Percentiles rank a stretch among this genome's conserved stretches.
phyloP scores from a whole-genome alignment of 148 eudicot genomes.

The Camellia granthamiana region DNA sequence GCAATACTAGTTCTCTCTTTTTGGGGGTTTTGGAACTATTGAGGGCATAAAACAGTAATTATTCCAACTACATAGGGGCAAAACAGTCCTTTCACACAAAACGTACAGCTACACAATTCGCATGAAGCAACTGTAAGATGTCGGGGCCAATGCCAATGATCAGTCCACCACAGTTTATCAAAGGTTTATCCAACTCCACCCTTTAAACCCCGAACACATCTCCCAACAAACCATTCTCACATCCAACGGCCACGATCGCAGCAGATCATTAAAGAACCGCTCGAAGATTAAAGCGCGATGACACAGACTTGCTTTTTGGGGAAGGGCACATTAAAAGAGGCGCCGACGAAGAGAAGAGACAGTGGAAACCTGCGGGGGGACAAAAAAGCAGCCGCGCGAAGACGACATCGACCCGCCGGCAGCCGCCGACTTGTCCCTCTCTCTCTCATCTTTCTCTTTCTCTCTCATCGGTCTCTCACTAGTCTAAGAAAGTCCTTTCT shows the following conservation, averaged over 20 bases:
- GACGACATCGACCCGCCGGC: conserved; percentile 26
- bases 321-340: conserved; percentile 1
- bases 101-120: background rate
- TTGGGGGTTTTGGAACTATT: background rate
- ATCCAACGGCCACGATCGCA: background rate
- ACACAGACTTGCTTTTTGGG: background rate
- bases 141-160: conserved; percentile 17
- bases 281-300: background rate
- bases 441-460: background rate
- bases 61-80: background rate
- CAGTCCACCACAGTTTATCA: background rate
- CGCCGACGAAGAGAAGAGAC: background rate
- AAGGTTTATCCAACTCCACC: too few species aligned
- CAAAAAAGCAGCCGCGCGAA: background rate
- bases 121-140: background rate
- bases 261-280: too few species aligned
- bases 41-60: background rate
- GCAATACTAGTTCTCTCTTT: too few species aligned
- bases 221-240: too few species aligned
- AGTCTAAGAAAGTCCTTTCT: too few species aligned
- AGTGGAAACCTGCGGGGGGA: conserved; percentile 6
- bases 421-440: conserved; percentile 35
- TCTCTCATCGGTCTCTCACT: background rate
- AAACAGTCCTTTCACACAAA: background rate
- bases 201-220: background rate